Percentiles rank a stretch among this genome's conserved stretches.
phyloP scores from a whole-genome alignment of 1,284 basidiomycete genomes.

The Cutaneotrichosporon spelunceum region DNA sequence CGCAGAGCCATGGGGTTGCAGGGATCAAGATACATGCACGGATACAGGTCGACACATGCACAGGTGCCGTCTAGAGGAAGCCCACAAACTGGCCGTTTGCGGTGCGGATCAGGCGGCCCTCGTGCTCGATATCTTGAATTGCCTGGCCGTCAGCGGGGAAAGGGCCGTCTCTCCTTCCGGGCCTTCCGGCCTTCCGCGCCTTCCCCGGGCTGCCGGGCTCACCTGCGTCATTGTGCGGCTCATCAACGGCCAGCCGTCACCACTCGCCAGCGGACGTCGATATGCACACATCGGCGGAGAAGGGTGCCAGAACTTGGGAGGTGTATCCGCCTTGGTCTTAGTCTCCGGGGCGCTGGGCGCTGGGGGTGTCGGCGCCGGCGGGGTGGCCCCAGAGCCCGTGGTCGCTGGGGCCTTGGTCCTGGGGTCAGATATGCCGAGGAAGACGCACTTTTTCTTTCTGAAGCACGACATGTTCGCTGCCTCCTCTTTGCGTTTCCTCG shows the following conservation, averaged over 20 bases:
- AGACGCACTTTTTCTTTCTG: too few species aligned
- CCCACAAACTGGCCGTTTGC: constrained; percentile 6
- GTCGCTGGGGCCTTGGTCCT: background rate
- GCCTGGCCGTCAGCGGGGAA: background rate
- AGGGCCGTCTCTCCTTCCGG: constrained; percentile 2
- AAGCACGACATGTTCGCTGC: too few species aligned
- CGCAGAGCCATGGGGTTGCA: too few species aligned
- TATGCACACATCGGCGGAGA: background rate
- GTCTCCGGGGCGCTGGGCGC: too few species aligned
- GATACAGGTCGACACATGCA: background rate
- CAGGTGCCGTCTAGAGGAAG: background rate
- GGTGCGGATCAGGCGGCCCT: constrained; percentile 8
- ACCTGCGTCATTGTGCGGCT: constrained; percentile 11
- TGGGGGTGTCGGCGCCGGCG: too few species aligned
- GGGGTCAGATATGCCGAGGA: too few species aligned
- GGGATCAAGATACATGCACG: background rate
- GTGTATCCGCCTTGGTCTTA: background rate
- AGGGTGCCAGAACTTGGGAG: background rate
- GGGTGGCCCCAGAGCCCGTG: too few species aligned
- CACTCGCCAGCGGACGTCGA: background rate
- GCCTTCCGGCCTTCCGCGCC: too few species aligned
- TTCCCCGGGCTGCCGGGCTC: background rate
- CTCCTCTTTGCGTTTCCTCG: too few species aligned
- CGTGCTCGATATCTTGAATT: constrained; percentile 6
- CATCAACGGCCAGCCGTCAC: constrained; percentile 8